A percentile compares a stretch with the other conserved stretches of the same genome.
Conservation (phyloP, 1,284 basidiomycete genomes). For the Mycosarcoma mackinlayi region DNA sequence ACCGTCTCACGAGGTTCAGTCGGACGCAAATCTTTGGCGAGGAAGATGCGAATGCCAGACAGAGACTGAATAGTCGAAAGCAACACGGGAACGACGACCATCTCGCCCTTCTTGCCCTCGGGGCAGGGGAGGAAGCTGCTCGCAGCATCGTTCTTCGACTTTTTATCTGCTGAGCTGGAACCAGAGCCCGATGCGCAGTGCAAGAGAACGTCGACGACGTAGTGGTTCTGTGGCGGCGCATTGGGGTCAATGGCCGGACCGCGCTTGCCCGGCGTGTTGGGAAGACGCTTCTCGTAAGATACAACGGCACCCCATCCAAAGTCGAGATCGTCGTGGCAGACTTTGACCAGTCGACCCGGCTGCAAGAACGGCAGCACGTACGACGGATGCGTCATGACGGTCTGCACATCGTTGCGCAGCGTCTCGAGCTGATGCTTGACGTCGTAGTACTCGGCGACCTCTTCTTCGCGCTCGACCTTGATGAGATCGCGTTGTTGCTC, state of each 20-base stretch:
- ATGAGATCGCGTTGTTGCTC: conserved; percentile 79
- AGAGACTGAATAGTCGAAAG: conserved; percentile 87
- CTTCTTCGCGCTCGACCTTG: conserved; percentile 82
- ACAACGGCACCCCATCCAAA: conserved; percentile 97
- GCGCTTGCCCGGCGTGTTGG: conserved; percentile 43
- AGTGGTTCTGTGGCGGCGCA: conserved; percentile 88
- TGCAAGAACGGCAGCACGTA: conserved; percentile 94
- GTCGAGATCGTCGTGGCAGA: conserved; percentile 86
- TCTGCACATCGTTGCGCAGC: conserved; percentile 84
- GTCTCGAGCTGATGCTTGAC: conserved; percentile 89
- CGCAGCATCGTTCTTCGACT: conserved; percentile 15
- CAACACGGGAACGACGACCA: conserved; percentile 88
- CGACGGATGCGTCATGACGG: conserved; percentile 92
- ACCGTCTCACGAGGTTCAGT: conserved; percentile 81
- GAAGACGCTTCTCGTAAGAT: conserved; percentile 87
- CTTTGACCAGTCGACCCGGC: conserved; percentile 86
- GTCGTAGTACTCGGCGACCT: conserved; percentile 90
- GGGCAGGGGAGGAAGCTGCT: conserved; percentile 49
- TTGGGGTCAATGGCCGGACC: conserved; percentile 61
- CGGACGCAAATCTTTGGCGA: conserved; percentile 88
- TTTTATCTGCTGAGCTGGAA: conserved; percentile 25
- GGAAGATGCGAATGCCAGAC: conserved; percentile 84
- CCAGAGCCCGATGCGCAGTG: conserved; percentile 78
- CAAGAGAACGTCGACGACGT: conserved; percentile 92
- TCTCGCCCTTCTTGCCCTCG: conserved; percentile 70